phyloP scores from a whole-genome alignment of 2,329 filamentous ascomycete species.

The Talaromyces islandicus region DNA sequence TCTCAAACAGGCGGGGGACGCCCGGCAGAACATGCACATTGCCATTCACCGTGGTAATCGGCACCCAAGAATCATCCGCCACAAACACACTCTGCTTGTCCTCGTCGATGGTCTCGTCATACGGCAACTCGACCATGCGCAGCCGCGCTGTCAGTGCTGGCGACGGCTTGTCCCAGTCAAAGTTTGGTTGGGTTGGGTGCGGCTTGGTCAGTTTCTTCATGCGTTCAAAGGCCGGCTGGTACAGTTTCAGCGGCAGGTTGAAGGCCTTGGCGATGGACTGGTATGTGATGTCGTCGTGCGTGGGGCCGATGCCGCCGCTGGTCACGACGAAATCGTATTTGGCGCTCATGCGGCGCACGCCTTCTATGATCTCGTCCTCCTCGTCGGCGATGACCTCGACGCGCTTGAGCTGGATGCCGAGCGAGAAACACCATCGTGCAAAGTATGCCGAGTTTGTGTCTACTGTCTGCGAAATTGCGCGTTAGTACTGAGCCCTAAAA shows the following conservation, averaged over 20 bases:
- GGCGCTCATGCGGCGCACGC: conserved; percentile 76
- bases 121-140: conserved; percentile 84
- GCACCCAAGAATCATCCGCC: conserved; percentile 81
- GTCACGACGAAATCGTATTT: conserved; percentile 94
- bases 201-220: conserved; percentile 79
- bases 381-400: conserved; percentile 94
- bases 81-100: conserved; percentile 74
- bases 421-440: conserved; percentile 60
- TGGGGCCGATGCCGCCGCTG: conserved; percentile 91
- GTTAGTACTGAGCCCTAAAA: too few relatives aligned
- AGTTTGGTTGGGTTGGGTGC: conserved; percentile 65
- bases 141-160: conserved; percentile 73
- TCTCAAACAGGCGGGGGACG: conserved; percentile 77
- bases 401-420: conserved; percentile 67
- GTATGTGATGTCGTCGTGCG: conserved; percentile 99
- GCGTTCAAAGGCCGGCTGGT: conserved; percentile 67
- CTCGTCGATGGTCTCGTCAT: conserved; percentile 59
- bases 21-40: conserved; percentile 93
- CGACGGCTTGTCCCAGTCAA: conserved; percentile 80
- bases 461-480: conserved; percentile 51
- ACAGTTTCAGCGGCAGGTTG: conserved; percentile 65
- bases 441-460: conserved; percentile 62
- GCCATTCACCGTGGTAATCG: conserved; percentile 79
- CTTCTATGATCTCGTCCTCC: conserved; percentile 82
- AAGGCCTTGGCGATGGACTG: conserved; percentile 90